These are phyloP conservation scores for Nitzschia sp. DNA, from an alignment of 108 stramenopile species.

Conservation along the genomic window DNA sequence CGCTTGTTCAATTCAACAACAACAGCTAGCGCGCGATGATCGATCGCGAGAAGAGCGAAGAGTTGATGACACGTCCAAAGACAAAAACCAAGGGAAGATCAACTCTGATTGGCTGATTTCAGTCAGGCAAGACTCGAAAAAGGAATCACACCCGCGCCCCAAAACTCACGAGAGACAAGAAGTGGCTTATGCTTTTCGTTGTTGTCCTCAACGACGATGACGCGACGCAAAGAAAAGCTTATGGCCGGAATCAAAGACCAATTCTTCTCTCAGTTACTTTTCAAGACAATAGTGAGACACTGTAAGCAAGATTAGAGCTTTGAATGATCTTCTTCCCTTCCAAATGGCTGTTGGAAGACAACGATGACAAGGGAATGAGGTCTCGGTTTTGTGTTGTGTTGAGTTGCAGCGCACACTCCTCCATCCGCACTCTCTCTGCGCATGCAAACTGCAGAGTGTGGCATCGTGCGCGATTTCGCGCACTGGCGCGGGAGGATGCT, in stretches of 20 bases:
- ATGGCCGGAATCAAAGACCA: neutral
- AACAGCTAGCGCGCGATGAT: neutral
- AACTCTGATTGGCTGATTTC: conserved; percentile 25
- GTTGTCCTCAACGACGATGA: conserved; percentile 1
- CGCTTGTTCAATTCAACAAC: too few species aligned
- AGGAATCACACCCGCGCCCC: conserved; percentile 9
- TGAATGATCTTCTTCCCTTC: neutral
- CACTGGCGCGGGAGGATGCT: too few species aligned
- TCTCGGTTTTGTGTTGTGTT: neutral
- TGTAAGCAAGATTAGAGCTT: neutral
- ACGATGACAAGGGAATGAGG: neutral
- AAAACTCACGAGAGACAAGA: too few species aligned
- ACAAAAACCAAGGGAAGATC: neutral
- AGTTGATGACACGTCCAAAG: neutral
- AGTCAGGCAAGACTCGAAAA: conserved; percentile 25
- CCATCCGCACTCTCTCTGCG: too few species aligned
- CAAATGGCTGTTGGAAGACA: conserved; percentile 4
- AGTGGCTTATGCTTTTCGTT: neutral
- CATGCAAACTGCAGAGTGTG: too few species aligned
- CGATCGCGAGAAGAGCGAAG: neutral
- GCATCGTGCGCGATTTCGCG: too few species aligned
- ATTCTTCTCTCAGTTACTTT: conserved; percentile 4
- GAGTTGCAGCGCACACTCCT: too few species aligned
- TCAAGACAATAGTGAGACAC: neutral
- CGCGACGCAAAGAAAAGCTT: neutral